A percentile compares a stretch with the other conserved stretches of the same genome.
phyloP scores from a whole-genome alignment of 2,329 filamentous ascomycete species.

The Capronia coronata region DNA sequence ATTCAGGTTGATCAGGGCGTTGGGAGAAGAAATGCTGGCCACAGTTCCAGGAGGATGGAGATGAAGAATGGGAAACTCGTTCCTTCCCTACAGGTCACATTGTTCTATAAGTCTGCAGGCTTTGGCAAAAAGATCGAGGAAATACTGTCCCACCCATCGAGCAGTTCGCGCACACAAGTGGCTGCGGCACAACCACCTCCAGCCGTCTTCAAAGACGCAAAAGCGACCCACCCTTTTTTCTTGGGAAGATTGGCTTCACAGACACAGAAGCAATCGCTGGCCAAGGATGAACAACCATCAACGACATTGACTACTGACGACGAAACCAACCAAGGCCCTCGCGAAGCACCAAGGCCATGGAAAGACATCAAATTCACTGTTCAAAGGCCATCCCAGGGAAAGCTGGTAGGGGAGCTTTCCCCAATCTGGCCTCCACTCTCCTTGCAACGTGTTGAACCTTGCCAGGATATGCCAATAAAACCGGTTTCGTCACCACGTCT shows the following conservation, averaged over 20 bases:
- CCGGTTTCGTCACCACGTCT: neutral
- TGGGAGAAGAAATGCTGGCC: neutral
- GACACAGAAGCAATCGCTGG: slow-evolving; percentile 2
- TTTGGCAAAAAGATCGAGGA: slow-evolving; percentile 57
- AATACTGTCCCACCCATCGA: slow-evolving; percentile 44
- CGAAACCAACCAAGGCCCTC: slow-evolving; percentile 9
- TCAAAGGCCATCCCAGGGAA: slow-evolving; percentile 6
- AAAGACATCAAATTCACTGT: slow-evolving; percentile 24
- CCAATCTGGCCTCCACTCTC: slow-evolving; percentile 23
- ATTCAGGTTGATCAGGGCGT: neutral
- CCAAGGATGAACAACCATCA: slow-evolving; percentile 15
- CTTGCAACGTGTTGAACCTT: slow-evolving; percentile 16
- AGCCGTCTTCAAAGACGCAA: slow-evolving; percentile 28
- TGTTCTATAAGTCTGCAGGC: slow-evolving; percentile 21
- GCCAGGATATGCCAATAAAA: neutral
- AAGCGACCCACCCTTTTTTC: slow-evolving; percentile 64
- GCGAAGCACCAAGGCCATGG: slow-evolving; percentile 22
- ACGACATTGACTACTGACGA: slow-evolving; percentile 9
- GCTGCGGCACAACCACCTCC: slow-evolving; percentile 16
- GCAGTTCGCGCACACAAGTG: slow-evolving; percentile 10
- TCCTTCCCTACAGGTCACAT: slow-evolving; percentile 15
- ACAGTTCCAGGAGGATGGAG: slow-evolving; percentile 12
- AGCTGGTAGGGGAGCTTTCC: slow-evolving; percentile 1
- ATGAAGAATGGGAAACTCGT: slow-evolving; percentile 26
- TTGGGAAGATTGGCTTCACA: slow-evolving; percentile 45